Base-by-base conservation (phyloP, 805 yeast genomes). In the Suhomyces xylopsoci region DNA sequence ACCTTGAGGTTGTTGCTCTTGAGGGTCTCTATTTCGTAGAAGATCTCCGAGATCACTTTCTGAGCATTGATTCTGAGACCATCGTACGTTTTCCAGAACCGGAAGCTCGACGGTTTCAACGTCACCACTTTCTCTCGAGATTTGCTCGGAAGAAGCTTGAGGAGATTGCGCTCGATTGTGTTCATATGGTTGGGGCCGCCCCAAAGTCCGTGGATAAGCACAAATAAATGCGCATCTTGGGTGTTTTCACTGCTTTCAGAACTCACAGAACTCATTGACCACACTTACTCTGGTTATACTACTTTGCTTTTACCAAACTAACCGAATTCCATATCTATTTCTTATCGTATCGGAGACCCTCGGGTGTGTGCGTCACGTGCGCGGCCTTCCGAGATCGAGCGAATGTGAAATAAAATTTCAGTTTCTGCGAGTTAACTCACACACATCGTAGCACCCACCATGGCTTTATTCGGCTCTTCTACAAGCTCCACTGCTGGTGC, bases 51-150 rank as follows among this genome's bases (percentile, higher is more conserved):
- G 9, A 72, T 62, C 8, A 73, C 69, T 51, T 68, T 63, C 54
- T 65, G 63, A 22, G 75, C 67, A 52, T 74, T 73, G 17, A 70
- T 52, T 45, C 64, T 62, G 25, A 74, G 56, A 9, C 79, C 79
- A 56, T 75, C 79, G 54, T 74, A 74, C 3, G 78, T 73, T 53
- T 73, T 73, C 77, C 77, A 74, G 58, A 73, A 75, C 26, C 75
- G 62, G 52, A 73, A 73, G 22, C 73, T 62, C 7, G 77, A 67
- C 3, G 78, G 78, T 51, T 69, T 64, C 47, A 75, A 56, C 4
- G 71, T 66, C 15, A 68, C 71, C 9, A 75, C 63, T 43, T 64
- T 63, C 25, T 72, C 70, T 5, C 54, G 42, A 7, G 67, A 54
- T 10, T 49, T 51, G n/a, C 56, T 59, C 2, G 53, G 48, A 5